Conservation (phyloP, 768 basidiomycete species). For the Mycena floridula region DNA sequence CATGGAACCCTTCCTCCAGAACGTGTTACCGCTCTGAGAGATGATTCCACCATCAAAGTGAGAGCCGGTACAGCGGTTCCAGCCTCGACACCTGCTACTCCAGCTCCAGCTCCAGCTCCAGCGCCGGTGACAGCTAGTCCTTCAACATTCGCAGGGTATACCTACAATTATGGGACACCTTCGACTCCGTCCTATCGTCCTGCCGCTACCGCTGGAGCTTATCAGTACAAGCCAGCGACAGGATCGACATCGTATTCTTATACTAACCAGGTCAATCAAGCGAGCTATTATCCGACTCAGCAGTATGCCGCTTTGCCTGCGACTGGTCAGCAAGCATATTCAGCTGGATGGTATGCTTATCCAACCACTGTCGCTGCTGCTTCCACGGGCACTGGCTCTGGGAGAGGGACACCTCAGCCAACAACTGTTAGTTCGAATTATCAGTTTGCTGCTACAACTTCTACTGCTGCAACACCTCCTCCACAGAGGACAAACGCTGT, state of each 20-base stretch:
- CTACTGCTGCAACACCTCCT: background rate
- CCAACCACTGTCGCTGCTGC: background rate
- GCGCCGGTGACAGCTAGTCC: background rate
- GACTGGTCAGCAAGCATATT: background rate
- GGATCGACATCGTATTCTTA: background rate
- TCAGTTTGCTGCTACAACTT: background rate
- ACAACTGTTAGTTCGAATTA: background rate
- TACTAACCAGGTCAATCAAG: background rate
- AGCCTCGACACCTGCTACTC: constrained; percentile 13
- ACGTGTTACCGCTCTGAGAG: constrained; percentile 56
- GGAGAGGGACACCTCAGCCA: background rate
- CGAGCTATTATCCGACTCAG: constrained; percentile 8
- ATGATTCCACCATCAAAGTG: constrained; percentile 70
- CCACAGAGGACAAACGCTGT: background rate
- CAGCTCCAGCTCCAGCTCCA: constrained; percentile 16
- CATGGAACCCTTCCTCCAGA: constrained; percentile 62
- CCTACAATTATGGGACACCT: background rate
- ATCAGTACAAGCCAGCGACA: constrained; percentile 11
- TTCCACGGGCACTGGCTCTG: background rate
- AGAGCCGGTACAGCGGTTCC: constrained; percentile 25
- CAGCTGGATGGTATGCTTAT: background rate
- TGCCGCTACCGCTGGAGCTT: background rate
- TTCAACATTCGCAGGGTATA: background rate
- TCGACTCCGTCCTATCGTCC: background rate
- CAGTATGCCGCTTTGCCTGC: background rate